Evolutionary conservation across 495 filamentous ascomycete genomes (phyloP), one percentile per base, ranked within the genome.

Genomic region (Neohortaea acidophila): DNA sequence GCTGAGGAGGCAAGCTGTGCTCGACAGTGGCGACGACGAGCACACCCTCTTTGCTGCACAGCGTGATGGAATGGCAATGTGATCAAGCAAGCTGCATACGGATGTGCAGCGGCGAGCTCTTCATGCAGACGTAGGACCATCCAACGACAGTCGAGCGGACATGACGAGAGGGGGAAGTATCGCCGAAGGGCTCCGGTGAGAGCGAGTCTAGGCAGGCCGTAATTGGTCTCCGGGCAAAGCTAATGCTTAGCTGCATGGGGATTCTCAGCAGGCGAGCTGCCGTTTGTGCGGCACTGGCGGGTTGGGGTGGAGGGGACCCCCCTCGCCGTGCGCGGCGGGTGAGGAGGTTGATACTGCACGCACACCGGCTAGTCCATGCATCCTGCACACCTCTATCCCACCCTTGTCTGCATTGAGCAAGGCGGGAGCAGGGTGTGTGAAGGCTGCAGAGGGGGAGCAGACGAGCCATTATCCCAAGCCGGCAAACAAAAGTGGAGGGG

Each of bases 171-270:
- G n/a, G n/a, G 14, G n/a, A 18, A 25, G 12, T 48, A 43, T 48
- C 45, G 40, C 39, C 45, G 45, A 44, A 33, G 39, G 15, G 19
- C 36, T 34, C 41, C 33, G 17, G 8, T 15, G 36, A 13, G 39
- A 35, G 35, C 39, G 23, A 39, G 38, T 42, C 38, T 42, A 41
- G 38, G 38, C 38, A 18, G 15, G 14, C 23, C 37, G 41, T 41
- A 36, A 45, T 44, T 49, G 46, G 46, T 29, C 24, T 40, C 21
- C 22, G 14, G 18, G 14, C 27, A 49, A 38, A 45, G 46, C 41
- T 49, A 49, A 44, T 13, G 2, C 30, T 35, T 49, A 49, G 46
- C 41, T 49, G 46, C 46, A 49, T 39, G 10, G 28, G 10, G 21
- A 21, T 8, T 29, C 34, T 39, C 24, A 39, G 30, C 30, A 39